Conservation (phyloP, 2,329 filamentous ascomycete genomes). For the Mycosphaerella sp. region DNA sequence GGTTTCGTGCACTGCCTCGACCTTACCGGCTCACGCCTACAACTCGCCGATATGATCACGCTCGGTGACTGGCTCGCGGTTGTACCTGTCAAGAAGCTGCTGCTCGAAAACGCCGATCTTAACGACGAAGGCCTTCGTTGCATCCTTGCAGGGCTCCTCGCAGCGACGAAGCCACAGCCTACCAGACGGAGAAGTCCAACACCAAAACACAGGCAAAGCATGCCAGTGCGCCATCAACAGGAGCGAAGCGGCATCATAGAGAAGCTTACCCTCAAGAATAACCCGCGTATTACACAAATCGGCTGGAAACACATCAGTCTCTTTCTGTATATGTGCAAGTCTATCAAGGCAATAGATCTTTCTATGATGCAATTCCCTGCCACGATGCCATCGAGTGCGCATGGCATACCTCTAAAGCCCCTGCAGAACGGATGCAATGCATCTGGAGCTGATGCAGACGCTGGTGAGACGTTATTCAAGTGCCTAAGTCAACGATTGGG, state of each 20-base stretch:
- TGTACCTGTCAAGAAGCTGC: constrained; percentile 79
- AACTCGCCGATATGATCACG: constrained; percentile 75
- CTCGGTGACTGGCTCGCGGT: constrained; percentile 91
- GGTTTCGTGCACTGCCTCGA: constrained; percentile 80
- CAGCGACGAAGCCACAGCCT: constrained; percentile 61
- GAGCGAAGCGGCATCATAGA: constrained; percentile 70
- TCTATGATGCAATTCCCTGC: constrained; percentile 75
- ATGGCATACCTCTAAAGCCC: constrained; percentile 21
- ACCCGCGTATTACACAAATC: constrained; percentile 71
- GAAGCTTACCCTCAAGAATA: constrained; percentile 82
- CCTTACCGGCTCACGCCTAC: constrained; percentile 76
- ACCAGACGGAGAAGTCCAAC: constrained; percentile 26
- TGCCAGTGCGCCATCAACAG: constrained; percentile 22
- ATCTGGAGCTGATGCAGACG: constrained; percentile 38
- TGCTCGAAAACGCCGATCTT: constrained; percentile 80
- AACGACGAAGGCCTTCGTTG: constrained; percentile 82
- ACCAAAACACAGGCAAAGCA: constrained; percentile 27
- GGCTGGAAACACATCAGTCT: constrained; percentile 89
- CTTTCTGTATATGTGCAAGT: constrained; percentile 84
- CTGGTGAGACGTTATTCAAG: constrained; percentile 63
- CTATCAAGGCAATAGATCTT: constrained; percentile 77
- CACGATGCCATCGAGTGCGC: constrained; percentile 27
- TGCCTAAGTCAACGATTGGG: constrained; percentile 71
- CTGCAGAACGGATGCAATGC: constrained; percentile 10
- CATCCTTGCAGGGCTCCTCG: constrained; percentile 76